Evolutionary conservation across 2,329 filamentous ascomycete species (phyloP).

Genomic region (Trichoderma sp.): DNA sequence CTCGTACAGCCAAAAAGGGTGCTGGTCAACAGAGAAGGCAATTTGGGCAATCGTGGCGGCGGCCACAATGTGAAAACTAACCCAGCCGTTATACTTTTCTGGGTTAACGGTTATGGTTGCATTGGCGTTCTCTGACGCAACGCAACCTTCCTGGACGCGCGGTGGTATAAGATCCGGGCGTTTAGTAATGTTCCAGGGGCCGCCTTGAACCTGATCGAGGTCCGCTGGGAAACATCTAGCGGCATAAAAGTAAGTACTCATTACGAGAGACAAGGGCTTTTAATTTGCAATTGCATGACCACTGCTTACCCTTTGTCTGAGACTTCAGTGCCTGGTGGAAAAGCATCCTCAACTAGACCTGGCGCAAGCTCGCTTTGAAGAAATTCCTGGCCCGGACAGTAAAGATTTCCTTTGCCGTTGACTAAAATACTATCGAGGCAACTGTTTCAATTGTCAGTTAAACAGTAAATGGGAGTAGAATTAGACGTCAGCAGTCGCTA

Average conservation of each 20-base stretch:
- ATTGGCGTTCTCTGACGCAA: slow-evolving; percentile 39
- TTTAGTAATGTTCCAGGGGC: slow-evolving; percentile 29
- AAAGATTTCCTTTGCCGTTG: slow-evolving; percentile 57
- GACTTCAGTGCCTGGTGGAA: slow-evolving; percentile 32
- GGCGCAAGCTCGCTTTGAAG: slow-evolving; percentile 38
- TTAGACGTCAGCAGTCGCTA: no score
- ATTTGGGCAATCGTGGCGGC: slow-evolving; percentile 45
- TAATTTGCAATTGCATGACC: neutral
- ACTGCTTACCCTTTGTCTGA: slow-evolving; percentile 41
- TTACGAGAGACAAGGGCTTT: rapidly evolving
- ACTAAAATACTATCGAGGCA: slow-evolving; percentile 62
- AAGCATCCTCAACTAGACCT: slow-evolving; percentile 28
- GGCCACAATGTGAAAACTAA: slow-evolving; percentile 53
- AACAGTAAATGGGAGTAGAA: no score
- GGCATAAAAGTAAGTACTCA: neutral
- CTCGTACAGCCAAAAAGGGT: slow-evolving; percentile 52
- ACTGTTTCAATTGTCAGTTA: slow-evolving; percentile 26
- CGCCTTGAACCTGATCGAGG: slow-evolving; percentile 4
- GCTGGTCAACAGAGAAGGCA: slow-evolving; percentile 49
- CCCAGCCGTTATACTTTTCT: slow-evolving; percentile 38
- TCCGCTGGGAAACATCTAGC: neutral
- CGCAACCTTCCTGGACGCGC: slow-evolving; percentile 43
- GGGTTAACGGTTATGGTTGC: slow-evolving; percentile 34
- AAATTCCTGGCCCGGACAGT: slow-evolving; percentile 46
- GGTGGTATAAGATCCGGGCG: slow-evolving; percentile 40